Percentiles rank a stretch among this genome's conserved stretches.
Conservation (phyloP, 441 rosid species). For the Aleurites moluccanus region DNA sequence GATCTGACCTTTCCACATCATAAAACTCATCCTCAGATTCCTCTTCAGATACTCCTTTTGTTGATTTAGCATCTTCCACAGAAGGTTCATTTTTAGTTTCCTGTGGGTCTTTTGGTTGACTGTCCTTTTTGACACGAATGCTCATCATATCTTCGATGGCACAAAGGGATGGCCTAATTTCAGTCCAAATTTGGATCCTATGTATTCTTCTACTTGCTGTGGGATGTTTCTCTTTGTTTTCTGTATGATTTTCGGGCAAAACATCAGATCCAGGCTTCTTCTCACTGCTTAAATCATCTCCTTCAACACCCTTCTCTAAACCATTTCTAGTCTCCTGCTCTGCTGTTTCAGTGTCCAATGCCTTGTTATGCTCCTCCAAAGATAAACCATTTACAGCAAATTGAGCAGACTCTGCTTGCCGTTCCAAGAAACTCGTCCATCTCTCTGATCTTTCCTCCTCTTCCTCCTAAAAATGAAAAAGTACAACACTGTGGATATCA, state of each 20-base stretch:
- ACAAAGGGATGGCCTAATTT: slow-evolving; percentile 69
- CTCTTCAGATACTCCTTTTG: slow-evolving; percentile 73
- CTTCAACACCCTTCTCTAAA: slow-evolving; percentile 40
- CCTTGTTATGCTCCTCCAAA: slow-evolving; percentile 37
- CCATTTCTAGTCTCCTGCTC: slow-evolving; percentile 36
- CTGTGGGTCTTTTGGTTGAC: slow-evolving; percentile 43
- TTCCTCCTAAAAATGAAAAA: slow-evolving; percentile 71
- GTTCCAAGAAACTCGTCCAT: slow-evolving; percentile 82
- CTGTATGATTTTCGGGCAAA: slow-evolving; percentile 38
- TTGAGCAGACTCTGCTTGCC: slow-evolving; percentile 52
- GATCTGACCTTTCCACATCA: slow-evolving; percentile 95
- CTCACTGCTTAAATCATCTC: slow-evolving; percentile 35
- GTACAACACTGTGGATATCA: slow-evolving; percentile 7
- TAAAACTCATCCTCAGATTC: slow-evolving; percentile 98
- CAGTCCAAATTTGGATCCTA: slow-evolving; percentile 70
- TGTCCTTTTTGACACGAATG: slow-evolving; percentile 61
- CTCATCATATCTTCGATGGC: slow-evolving; percentile 89
- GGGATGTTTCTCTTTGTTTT: slow-evolving; percentile 36
- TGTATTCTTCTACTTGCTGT: slow-evolving; percentile 44
- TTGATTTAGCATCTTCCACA: slow-evolving; percentile 55
- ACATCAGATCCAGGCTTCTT: slow-evolving; percentile 45
- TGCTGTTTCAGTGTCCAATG: slow-evolving; percentile 32
- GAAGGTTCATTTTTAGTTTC: slow-evolving; percentile 43
- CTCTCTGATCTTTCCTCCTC: slow-evolving; percentile 99
- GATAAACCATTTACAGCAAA: slow-evolving; percentile 41